phyloP scores from a whole-genome alignment of 768 basidiomycete genomes.

The Boletales sp. region DNA sequence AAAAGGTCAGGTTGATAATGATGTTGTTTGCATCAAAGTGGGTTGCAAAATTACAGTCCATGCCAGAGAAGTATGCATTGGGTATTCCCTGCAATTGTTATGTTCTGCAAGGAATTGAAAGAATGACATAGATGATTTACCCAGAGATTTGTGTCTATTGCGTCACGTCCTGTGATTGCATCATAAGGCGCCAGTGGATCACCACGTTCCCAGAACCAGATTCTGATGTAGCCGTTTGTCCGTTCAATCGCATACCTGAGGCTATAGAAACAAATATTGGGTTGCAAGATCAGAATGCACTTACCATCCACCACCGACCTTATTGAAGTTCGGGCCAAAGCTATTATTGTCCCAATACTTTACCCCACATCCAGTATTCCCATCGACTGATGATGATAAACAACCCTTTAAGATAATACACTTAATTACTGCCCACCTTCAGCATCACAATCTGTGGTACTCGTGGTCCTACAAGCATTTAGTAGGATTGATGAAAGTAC shows the following conservation, averaged over 20 bases:
- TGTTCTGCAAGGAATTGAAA: not conserved
- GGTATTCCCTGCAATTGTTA: slow-evolving; percentile 26
- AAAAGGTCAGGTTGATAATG: slow-evolving; percentile 35
- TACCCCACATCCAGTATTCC: slow-evolving; percentile 39
- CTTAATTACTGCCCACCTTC: slow-evolving; percentile 9
- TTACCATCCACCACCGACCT: slow-evolving; percentile 38
- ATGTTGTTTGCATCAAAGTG: slow-evolving; percentile 33
- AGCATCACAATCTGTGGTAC: slow-evolving; percentile 22
- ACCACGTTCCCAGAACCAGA: slow-evolving; percentile 41
- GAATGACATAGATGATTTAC: slow-evolving; percentile 1
- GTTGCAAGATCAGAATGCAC: not conserved
- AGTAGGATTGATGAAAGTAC: not conserved
- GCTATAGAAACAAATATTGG: not conserved
- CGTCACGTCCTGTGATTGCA: slow-evolving; percentile 19
- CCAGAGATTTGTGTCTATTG: slow-evolving; percentile 23
- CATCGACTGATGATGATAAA: slow-evolving; percentile 19
- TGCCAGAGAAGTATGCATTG: slow-evolving; percentile 34
- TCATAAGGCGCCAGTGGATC: slow-evolving; percentile 32
- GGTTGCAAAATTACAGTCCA: slow-evolving; percentile 38
- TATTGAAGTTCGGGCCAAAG: slow-evolving; percentile 30
- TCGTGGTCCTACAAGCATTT: slow-evolving; percentile 9
- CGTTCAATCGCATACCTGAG: slow-evolving; percentile 38
- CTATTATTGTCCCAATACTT: slow-evolving; percentile 18
- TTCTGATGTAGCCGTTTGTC: slow-evolving; percentile 30
- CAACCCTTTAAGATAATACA: not conserved